A percentile compares a stretch with the other conserved stretches of the same genome.
phyloP scores from a whole-genome alignment of 2,329 filamentous ascomycete species.

The Cercospora zeina region DNA sequence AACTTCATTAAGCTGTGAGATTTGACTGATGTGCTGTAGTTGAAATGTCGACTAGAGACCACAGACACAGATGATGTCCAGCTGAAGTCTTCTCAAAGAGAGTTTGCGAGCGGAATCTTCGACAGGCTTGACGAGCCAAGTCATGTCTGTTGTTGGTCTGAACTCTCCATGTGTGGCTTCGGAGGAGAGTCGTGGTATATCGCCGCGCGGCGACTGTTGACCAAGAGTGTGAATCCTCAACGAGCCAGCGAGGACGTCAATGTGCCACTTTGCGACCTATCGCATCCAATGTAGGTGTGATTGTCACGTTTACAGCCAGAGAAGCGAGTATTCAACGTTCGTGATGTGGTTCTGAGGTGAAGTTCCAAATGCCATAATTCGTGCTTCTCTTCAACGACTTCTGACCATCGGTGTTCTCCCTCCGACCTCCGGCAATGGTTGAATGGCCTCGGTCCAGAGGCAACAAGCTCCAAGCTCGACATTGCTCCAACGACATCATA shows the following conservation, averaged over 20 bases:
- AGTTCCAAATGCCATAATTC: conserved; percentile 2
- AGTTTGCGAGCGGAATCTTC: background rate
- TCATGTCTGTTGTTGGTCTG: background rate
- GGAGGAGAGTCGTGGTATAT: too few species aligned
- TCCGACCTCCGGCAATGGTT: background rate
- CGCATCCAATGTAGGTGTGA: too few species aligned
- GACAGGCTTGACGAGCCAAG: background rate
- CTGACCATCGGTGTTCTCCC: background rate
- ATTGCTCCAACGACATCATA: conserved; percentile 15
- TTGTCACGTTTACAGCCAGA: too few species aligned
- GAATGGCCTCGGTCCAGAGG: conserved; percentile 15
- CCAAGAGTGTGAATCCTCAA: too few species aligned
- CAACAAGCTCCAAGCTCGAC: conserved; percentile 6
- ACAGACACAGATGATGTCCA: background rate
- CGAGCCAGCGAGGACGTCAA: too few species aligned
- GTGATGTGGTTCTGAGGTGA: too few species aligned
- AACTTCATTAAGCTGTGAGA: background rate
- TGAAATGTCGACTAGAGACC: too few species aligned
- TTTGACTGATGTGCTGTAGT: background rate
- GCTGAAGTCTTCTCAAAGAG: background rate
- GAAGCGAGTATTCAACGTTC: too few species aligned
- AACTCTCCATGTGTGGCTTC: background rate
- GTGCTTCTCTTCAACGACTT: background rate
- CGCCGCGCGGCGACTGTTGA: too few species aligned
- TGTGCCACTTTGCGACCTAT: too few species aligned